Evolutionary conservation across 108 stramenopile species (phyloP).

Genomic region (Parmales sp.): DNA sequence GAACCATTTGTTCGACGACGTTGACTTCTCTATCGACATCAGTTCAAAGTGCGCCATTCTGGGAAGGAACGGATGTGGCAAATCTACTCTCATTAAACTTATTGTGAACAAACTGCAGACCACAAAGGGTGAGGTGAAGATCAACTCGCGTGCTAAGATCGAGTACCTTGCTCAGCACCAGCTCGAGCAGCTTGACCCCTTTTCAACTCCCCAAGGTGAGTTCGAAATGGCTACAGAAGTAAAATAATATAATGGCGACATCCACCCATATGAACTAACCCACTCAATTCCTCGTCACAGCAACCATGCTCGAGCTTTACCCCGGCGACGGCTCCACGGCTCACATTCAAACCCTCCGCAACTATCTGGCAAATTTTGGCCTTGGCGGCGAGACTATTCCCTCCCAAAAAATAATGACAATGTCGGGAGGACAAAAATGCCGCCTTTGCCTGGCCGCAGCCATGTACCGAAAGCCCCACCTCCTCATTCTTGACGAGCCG

Average conservation of each 20-base stretch:
- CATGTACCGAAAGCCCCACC: slow-evolving; percentile 57
- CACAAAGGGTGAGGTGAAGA: slow-evolving; percentile 49
- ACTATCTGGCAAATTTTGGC: slow-evolving; percentile 64
- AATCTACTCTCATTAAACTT: slow-evolving; percentile 69
- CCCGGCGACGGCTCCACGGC: slow-evolving; percentile 58
- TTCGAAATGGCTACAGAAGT: too few relatives aligned
- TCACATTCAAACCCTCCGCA: slow-evolving; percentile 48
- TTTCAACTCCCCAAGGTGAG: slow-evolving; percentile 56
- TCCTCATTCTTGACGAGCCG: slow-evolving; percentile 48
- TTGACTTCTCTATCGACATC: slow-evolving; percentile 46
- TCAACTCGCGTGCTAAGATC: slow-evolving; percentile 64
- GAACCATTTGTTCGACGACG: slow-evolving; percentile 39
- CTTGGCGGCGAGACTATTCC: slow-evolving; percentile 58
- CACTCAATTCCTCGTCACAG: too few relatives aligned
- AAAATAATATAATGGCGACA: too few relatives aligned
- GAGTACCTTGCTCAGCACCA: slow-evolving; percentile 89
- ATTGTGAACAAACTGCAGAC: slow-evolving; percentile 69
- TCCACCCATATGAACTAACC: too few relatives aligned
- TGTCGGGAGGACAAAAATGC: slow-evolving; percentile 82
- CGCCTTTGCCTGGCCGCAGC: slow-evolving; percentile 59
- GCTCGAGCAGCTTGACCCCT: slow-evolving; percentile 77
- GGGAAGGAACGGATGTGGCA: slow-evolving; percentile 51
- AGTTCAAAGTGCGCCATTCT: slow-evolving; percentile 41
- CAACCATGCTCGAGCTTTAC: slow-evolving; percentile 64
- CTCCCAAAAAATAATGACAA: slow-evolving; percentile 58